Conservation (phyloP, 1,139 yeast genomes). For the Hansenula sp. region DNA sequence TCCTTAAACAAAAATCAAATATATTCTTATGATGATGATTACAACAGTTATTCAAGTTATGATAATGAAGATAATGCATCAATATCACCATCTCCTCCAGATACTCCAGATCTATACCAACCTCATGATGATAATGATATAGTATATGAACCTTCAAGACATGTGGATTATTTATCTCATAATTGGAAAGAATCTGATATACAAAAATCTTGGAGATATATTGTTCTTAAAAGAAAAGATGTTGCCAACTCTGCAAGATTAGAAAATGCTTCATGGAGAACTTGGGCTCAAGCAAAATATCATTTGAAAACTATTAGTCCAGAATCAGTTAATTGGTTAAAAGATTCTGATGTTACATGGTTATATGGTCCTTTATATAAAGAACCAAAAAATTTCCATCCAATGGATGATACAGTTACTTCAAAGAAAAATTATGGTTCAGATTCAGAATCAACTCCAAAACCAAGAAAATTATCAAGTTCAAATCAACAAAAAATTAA, state of each 20-base stretch:
- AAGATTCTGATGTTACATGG: constrained; percentile 79
- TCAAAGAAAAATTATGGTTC: constrained; percentile 31
- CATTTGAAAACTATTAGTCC: constrained; percentile 67
- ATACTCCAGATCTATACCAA: constrained; percentile 30
- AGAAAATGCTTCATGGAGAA: constrained; percentile 83
- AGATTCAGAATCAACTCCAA: constrained; percentile 35
- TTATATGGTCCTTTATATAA: constrained; percentile 64
- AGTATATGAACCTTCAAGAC: constrained; percentile 75
- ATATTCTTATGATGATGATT: constrained; percentile 16
- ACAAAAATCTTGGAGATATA: constrained; percentile 92
- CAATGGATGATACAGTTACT: constrained; percentile 23
- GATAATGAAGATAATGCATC: constrained; percentile 20
- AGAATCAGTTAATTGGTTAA: constrained; percentile 72
- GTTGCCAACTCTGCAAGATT: constrained; percentile 62
- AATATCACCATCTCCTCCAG: constrained; percentile 26
- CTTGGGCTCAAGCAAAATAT: constrained; percentile 78
- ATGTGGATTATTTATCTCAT: constrained; percentile 92
- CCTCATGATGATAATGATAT: constrained; percentile 88
- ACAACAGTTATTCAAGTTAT: constrained; percentile 11
- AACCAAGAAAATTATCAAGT: constrained; percentile 18
- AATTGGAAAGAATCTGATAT: constrained; percentile 95
- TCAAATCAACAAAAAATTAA: constrained; percentile 16
- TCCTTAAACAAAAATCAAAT: constrained; percentile 10
- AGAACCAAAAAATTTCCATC: constrained; percentile 40
- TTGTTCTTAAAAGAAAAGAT: constrained; percentile 73